Base-by-base conservation (phyloP, 305 asterid species). In the Striga hermonthica region DNA sequence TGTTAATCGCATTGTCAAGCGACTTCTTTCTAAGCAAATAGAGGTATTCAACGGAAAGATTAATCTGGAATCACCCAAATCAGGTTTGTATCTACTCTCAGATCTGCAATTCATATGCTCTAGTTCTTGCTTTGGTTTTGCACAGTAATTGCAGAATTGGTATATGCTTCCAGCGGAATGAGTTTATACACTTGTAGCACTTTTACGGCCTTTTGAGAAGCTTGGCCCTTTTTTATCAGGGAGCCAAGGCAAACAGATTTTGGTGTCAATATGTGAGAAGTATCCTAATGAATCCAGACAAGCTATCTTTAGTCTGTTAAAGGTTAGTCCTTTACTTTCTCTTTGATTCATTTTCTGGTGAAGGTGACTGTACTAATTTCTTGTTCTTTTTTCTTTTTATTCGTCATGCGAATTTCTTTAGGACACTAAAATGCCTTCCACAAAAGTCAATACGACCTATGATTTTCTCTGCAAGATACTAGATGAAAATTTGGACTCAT, bases 271-370 rank as follows among this genome's bases (percentile, higher is more conserved):
- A 40, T 75, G 84, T 74, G 82, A 81, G 74, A 83, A 72, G 72
- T 93, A 90, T 81, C 97, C 91, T 13, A 71, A 71, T 64, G 97
- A 93, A 79, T 74, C 88, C 62, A 83, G 81, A 50, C 81, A 59
- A 69, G 94, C 90, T 38, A 57, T 90, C 74, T 76, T 69, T 73
- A 72, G 74, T 67, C 78, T 76, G 77, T 74, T 83, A 68, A 80
- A 93, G 99, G 97, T 90, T 50, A 57, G 68, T 58, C 67, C 34
- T 50, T 69, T 15, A 37, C 11, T 57, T 55, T 38, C 58, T 62
- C 53, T 61, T 43, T 66, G 57, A 52, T 31, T 56, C 44, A 39
- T 9, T 60, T 63, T 61, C 41, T 57, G 15, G 65, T 49, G 12
- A 59, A 48, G 76, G 40, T 22, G 40, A 54, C 47, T 41, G 49